A percentile compares a stretch with the other conserved stretches of the same genome.
Evolutionary conservation across 2,329 filamentous ascomycete genomes (phyloP).

Genomic region (Tolypocladium nubicola): DNA sequence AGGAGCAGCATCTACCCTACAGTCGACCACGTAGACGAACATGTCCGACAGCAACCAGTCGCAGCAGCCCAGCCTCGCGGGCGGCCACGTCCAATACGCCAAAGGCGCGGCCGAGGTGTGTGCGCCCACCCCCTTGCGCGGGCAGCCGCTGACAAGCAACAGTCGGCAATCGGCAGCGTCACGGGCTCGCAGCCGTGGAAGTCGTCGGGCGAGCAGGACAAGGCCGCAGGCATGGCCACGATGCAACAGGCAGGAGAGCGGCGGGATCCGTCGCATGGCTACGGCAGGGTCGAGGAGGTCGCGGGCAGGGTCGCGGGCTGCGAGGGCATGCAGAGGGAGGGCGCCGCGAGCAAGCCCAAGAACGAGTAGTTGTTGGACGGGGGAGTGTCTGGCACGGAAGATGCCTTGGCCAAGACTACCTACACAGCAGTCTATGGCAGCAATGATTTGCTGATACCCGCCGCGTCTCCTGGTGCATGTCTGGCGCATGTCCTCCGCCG

Average conservation of each 20-base stretch:
- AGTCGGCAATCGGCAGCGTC: slow-evolving; percentile 50
- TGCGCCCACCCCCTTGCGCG: background rate
- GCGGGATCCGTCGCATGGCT: slow-evolving; percentile 45
- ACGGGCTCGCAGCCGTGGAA: slow-evolving; percentile 56
- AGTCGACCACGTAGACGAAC: background rate
- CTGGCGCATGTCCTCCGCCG: no score
- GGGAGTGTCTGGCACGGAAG: background rate
- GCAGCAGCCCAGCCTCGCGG: slow-evolving; percentile 47
- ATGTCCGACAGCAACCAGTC: slow-evolving; percentile 20
- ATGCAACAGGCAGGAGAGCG: slow-evolving; percentile 52
- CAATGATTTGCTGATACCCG: background rate
- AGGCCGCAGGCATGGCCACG: slow-evolving; percentile 46
- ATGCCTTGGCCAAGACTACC: background rate
- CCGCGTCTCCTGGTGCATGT: no score
- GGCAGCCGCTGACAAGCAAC: background rate
- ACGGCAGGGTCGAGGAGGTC: slow-evolving; percentile 53
- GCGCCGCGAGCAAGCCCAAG: slow-evolving; percentile 35
- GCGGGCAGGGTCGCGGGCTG: slow-evolving; percentile 55
- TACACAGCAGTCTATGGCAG: background rate
- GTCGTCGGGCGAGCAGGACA: slow-evolving; percentile 51
- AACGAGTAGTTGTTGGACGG: slow-evolving; percentile 1
- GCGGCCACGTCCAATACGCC: slow-evolving; percentile 55
- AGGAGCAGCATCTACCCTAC: no score
- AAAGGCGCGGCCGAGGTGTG: slow-evolving; percentile 57
- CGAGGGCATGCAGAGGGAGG: slow-evolving; percentile 59